These are phyloP conservation scores for Amaranthus tricolor DNA, from an alignment of 179 eudicot species.

Conservation along the genomic window DNA sequence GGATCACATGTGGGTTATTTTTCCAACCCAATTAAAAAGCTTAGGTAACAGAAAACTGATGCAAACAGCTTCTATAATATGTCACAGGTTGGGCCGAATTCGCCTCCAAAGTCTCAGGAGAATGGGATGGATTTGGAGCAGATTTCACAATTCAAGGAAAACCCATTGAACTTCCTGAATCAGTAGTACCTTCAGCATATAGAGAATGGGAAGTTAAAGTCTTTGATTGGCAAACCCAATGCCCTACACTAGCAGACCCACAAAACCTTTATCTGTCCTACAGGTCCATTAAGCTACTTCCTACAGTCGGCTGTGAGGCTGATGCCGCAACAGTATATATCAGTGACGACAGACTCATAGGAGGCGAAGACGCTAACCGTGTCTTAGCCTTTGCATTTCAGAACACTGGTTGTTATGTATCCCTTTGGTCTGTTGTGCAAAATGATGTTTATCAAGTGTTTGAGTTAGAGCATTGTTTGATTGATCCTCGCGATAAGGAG, in stretches of 20 bases:
- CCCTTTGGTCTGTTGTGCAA: conserved; percentile 48
- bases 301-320: conserved; percentile 99
- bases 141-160: conserved; percentile 72
- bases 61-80: neutral
- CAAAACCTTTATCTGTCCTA: conserved; percentile 37
- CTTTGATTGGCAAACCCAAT: conserved; percentile 96
- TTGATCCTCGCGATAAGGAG: conserved; percentile 70
- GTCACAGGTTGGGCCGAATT: conserved; percentile 64
- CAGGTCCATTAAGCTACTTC: conserved; percentile 68
- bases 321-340: conserved; percentile 83
- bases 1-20: no score
- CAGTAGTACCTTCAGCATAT: conserved; percentile 81
- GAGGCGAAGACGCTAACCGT: conserved; percentile 25
- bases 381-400: conserved; percentile 59
- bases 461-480: conserved; percentile 87
- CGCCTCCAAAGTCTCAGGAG: conserved; percentile 73
- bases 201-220: conserved; percentile 97
- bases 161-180: conserved; percentile 83
- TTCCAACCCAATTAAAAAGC: no score
- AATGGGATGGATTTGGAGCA: conserved; percentile 98
- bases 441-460: conserved; percentile 29
- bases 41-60: neutral
- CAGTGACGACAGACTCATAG: conserved; percentile 50
- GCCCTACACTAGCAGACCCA: conserved; percentile 76
- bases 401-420: conserved; percentile 63